A percentile compares a stretch with the other conserved stretches of the same genome.
Conservation (phyloP, 2,329 filamentous ascomycete species). For the Anisogramma anomala region DNA sequence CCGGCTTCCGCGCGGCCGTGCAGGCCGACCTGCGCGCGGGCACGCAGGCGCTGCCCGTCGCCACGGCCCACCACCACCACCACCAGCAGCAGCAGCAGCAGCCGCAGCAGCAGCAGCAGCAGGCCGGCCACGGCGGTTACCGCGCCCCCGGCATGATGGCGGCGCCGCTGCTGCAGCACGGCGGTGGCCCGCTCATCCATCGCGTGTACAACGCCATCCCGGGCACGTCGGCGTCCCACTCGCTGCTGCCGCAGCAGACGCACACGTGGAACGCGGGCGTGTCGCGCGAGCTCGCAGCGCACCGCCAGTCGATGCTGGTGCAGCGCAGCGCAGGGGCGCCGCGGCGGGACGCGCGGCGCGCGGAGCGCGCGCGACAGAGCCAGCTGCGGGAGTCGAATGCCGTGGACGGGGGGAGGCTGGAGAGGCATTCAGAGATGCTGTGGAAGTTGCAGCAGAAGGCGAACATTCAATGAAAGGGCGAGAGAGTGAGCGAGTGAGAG, state of each 20-base stretch:
- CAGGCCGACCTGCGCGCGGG: conserved; percentile 44
- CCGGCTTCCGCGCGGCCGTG: conserved; percentile 55
- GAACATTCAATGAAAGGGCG: conserved; percentile 10
- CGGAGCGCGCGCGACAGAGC: conserved; percentile 47
- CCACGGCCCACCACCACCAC: conserved; percentile 1
- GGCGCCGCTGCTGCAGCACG: conserved; percentile 18
- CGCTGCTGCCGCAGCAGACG: conserved; percentile 15
- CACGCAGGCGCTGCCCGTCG: conserved; percentile 13
- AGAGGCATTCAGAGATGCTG: conserved; percentile 69
- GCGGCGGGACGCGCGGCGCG: conserved; percentile 44
- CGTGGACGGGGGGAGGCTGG: conserved; percentile 59
- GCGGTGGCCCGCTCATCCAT: conserved; percentile 14
- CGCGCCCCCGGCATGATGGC: background rate
- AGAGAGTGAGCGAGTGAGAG: background rate
- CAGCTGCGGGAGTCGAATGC: conserved; percentile 62
- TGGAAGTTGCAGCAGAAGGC: conserved; percentile 57
- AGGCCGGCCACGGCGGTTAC: conserved; percentile 1
- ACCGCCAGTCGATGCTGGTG: conserved; percentile 39
- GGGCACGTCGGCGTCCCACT: conserved; percentile 10
- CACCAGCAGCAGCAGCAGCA: too few species aligned
- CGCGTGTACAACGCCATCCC: conserved; percentile 11
- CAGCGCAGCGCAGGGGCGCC: conserved; percentile 53
- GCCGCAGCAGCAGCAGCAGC: too few species aligned
- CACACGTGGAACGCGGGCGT: conserved; percentile 29
- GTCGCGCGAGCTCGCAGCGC: conserved; percentile 40